These are phyloP conservation scores for Coemansia sp. DNA, from an alignment of 192 early-diverging fungal species.

Conservation along the genomic window DNA sequence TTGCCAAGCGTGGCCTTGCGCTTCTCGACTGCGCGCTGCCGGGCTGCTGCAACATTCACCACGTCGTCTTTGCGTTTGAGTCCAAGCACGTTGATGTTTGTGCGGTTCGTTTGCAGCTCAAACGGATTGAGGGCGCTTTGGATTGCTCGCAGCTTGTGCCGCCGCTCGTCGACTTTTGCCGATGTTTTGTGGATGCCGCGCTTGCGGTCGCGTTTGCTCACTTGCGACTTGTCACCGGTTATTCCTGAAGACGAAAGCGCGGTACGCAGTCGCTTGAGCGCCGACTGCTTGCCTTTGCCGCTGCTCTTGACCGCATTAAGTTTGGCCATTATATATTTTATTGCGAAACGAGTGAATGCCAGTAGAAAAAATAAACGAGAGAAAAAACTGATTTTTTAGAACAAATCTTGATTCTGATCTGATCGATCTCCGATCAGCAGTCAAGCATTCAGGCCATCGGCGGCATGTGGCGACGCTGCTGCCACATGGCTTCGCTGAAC, in stretches of 20 bases:
- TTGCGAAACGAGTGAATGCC: background rate
- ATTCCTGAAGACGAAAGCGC: conserved; percentile 77
- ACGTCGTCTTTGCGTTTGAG: conserved; percentile 76
- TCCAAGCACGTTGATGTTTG: conserved; percentile 83
- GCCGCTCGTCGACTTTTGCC: conserved; percentile 39
- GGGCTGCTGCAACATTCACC: conserved; percentile 77
- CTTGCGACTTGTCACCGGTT: conserved; percentile 66
- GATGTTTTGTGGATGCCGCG: conserved; percentile 54
- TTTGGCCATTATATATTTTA: conserved; percentile 2
- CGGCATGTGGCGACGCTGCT: conserved; percentile 3
- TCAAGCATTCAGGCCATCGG: background rate
- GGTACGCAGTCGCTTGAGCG: conserved; percentile 78
- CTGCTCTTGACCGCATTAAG: conserved; percentile 12
- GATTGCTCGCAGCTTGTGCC: conserved; percentile 41
- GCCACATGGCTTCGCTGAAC: conserved; percentile 47
- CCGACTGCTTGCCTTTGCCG: conserved; percentile 56
- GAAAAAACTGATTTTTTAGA: background rate
- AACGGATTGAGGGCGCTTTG: conserved; percentile 78
- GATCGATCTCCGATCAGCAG: background rate
- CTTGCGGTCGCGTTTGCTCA: conserved; percentile 68
- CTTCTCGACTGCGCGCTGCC: conserved; percentile 83
- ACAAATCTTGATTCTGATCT: background rate
- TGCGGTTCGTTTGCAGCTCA: conserved; percentile 76
- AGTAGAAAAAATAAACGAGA: background rate
- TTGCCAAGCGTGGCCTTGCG: conserved; percentile 81